phyloP scores from a whole-genome alignment of 108 stramenopile species.

The Fragilaria radians region DNA sequence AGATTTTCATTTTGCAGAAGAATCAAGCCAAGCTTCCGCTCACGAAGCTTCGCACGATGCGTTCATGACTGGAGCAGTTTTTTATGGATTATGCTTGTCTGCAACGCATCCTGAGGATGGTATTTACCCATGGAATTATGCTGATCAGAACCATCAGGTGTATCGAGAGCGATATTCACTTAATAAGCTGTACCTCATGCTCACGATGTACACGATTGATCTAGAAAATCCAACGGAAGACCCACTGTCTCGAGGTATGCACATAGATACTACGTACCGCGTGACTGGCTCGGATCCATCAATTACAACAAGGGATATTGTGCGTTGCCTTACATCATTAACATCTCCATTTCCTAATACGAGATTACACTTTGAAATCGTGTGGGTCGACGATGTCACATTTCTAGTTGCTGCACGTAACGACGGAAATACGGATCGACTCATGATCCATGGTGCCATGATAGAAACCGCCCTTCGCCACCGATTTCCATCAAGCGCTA shows the following conservation, averaged over 20 bases:
- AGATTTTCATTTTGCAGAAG: slow-evolving; percentile 1
- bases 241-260: slow-evolving; percentile 51
- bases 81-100: slow-evolving; percentile 2
- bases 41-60: slow-evolving; percentile 79
- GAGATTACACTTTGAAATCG: slow-evolving; percentile 61
- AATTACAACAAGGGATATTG: slow-evolving; percentile 63
- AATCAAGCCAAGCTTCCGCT: slow-evolving; percentile 3
- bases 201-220: slow-evolving; percentile 71
- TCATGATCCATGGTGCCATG: no score
- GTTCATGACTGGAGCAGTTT: slow-evolving; percentile 59
- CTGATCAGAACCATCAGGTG: no score
- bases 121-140: no score
- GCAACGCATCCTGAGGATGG: background rate
- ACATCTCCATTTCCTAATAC: slow-evolving; percentile 23
- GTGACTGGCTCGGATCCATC: slow-evolving; percentile 53
- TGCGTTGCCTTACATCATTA: slow-evolving; percentile 32
- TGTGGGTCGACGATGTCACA: slow-evolving; percentile 68
- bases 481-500: no score
- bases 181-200: slow-evolving; percentile 41
- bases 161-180: no score
- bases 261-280: slow-evolving; percentile 40
- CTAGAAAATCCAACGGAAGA: slow-evolving; percentile 48
- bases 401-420: slow-evolving; percentile 52
- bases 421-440: no score
- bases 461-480: no score